phyloP scores from a whole-genome alignment of 2,329 filamentous ascomycete genomes.

The Rutstroemia sydowiana region DNA sequence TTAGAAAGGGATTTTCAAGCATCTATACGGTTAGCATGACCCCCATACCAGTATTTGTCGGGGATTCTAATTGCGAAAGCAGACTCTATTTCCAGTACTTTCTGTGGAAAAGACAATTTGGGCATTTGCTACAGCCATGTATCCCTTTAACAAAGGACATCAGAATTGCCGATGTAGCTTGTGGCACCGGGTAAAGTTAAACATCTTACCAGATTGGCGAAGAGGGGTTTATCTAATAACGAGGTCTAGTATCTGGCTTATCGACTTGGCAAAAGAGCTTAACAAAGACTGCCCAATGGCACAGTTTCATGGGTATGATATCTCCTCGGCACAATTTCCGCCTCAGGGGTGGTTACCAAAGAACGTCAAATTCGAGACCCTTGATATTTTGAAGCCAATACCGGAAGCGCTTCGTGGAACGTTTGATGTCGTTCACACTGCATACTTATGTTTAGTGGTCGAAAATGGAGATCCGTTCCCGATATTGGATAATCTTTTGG shows the following conservation, averaged over 20 bases:
- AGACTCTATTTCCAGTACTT: background rate
- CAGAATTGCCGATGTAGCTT: background rate
- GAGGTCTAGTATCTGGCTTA: too few species aligned
- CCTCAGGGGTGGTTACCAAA: background rate
- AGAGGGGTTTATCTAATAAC: too few species aligned
- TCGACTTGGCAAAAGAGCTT: too few species aligned
- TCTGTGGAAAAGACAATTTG: background rate
- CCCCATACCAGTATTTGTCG: background rate
- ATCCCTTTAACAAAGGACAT: background rate
- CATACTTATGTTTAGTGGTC: background rate
- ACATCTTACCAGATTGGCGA: too few species aligned
- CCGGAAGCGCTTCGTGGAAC: background rate
- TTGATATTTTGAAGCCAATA: background rate
- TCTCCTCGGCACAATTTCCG: background rate
- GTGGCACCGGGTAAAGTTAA: background rate
- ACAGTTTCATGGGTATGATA: slow-evolving; percentile 1
- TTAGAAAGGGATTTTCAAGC: background rate
- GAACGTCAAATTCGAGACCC: background rate
- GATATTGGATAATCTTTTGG: background rate
- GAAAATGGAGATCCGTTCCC: background rate
- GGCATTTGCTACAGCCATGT: background rate
- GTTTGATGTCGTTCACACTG: background rate
- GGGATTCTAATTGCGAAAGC: background rate
- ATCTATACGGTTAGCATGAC: background rate
- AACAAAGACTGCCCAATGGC: too few species aligned